Base-by-base conservation (phyloP, 225 moss, liverwort and hornwort species). In the Physcomitrium patens region DNA sequence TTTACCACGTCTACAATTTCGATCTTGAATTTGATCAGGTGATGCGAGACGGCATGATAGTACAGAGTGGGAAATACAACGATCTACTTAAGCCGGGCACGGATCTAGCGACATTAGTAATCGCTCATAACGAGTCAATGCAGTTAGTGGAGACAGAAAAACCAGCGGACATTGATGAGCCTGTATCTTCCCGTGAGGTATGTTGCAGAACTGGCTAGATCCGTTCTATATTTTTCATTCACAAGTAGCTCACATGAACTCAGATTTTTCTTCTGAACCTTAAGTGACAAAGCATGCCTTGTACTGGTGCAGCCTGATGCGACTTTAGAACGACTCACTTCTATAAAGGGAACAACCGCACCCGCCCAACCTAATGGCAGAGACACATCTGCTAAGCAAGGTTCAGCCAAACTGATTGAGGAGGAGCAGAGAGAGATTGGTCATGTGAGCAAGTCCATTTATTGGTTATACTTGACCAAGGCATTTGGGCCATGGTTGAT, bases 391-490 rank as follows among this genome's bases (percentile, higher is more conserved):
- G 42, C 72, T 1, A 82, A 79, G 15, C 73, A 71, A 24, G 77
- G 77, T 0, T 65, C 85, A 8, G 82, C 88, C 22, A 88, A 90
- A 53, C 83, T 96, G 24, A 86, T 93, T 51, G 87, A 89, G 67
- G 87, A 91, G 55, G 96, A 96, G 79, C 87, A 90, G 56, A 77
- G 91, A 51, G 96, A 83, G 72, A 81, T 83, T 45, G 96, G 96
- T 17, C 58, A 68, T 20, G 96, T 96, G 50, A 76, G 76, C 62
- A 76, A 26, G n/a, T 69, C 75, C 10, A 67, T 92, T 0, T 96
- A 96, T 71, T 85, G 91, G 87, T 78, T 86, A 18, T 96, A 93
- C 59, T 23, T 77, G 76, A 96, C 96, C 10, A 90, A 87, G 72
- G 87, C 82, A 0, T 82, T 78, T 43, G 89, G 79, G 17, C 89